Evolutionary conservation across 306 rosid genomes (phyloP), one percentile per base, ranked within the genome.

Genomic region (Glycyrrhiza uralensis): DNA sequence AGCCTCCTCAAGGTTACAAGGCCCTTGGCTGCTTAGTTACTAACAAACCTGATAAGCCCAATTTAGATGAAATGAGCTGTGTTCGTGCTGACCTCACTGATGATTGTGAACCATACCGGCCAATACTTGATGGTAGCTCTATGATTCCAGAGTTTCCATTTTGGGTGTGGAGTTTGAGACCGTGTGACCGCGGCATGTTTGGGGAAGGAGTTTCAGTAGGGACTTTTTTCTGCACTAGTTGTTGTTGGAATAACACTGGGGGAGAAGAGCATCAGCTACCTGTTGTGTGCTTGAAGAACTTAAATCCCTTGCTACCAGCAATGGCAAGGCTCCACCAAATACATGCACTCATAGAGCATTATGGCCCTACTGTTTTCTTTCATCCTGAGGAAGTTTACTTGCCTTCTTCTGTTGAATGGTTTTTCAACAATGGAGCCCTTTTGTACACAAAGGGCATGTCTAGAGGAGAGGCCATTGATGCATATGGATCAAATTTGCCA

Each of bases 351-450:
- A 87, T 93, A 73, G 50, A 83, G 79, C 97, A 91, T 64, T 93
- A 89, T 71, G 98, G 97, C 36, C 97, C 98, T 58, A 87, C 92
- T 15, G 75, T 93, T 41, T 89, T 87, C 82, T 91, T 91, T 76
- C 98, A 94, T 71, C 97, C 96, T 1, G 66, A 83, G 22, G 98
- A 94, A 79, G 46, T 69, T 74, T 94, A 85, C 85, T 84, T 94
- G 83, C 98, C 98, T 41, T 91, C 97, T 83, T 89, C 97, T 23
- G 90, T 94, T 74, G 71, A 86, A n/a, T 94, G 98, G 98, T 87
- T 94, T 70, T 94, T 94, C 56, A 36, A 60, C 11, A 89, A 84
- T 12, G 96, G 97, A 52, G 91, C 92, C 1, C 63, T 82, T 7
- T 74, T 94, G 74, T 87, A 71, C 87, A 65, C 70, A 77, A 59